phyloP scores from a whole-genome alignment of 345 rosid genomes.

The Anacardium occidentale region DNA sequence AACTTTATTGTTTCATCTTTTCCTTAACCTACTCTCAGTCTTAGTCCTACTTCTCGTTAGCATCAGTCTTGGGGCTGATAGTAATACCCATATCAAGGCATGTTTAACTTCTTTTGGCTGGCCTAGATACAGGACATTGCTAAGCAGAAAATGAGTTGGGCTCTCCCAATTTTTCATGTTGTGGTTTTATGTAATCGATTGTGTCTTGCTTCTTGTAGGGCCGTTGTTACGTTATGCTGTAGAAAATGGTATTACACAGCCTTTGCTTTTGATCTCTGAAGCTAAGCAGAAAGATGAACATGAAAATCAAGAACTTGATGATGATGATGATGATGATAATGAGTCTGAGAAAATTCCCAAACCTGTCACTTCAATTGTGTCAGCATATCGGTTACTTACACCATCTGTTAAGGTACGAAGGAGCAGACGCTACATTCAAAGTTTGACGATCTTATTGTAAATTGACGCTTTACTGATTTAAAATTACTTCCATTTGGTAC shows the following conservation, averaged over 20 bases:
- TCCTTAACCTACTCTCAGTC: too few relatives aligned
- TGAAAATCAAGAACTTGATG: constrained; percentile 47
- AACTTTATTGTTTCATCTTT: too few relatives aligned
- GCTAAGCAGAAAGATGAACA: constrained; percentile 38
- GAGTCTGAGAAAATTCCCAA: constrained; percentile 30
- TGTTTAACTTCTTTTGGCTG: background rate
- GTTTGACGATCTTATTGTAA: background rate
- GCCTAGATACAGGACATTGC: background rate
- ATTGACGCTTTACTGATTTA: background rate
- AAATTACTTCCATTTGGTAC: background rate
- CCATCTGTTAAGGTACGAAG: constrained; percentile 65
- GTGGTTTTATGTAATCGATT: background rate
- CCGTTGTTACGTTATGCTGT: constrained; percentile 40
- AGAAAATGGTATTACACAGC: constrained; percentile 47
- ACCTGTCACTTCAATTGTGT: constrained; percentile 58
- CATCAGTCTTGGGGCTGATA: background rate
- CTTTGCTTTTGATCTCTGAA: constrained; percentile 44
- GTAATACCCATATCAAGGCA: background rate
- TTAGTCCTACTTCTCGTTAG: too few relatives aligned
- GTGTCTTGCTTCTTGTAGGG: constrained; percentile 30
- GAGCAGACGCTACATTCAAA: background rate
- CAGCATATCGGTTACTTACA: constrained; percentile 70
- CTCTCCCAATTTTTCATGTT: background rate
- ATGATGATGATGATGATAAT: constrained; percentile 42
- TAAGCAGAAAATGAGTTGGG: background rate